Conservation (phyloP, 1,284 basidiomycete genomes). For the Anthracocystis panici-leucophaei region DNA sequence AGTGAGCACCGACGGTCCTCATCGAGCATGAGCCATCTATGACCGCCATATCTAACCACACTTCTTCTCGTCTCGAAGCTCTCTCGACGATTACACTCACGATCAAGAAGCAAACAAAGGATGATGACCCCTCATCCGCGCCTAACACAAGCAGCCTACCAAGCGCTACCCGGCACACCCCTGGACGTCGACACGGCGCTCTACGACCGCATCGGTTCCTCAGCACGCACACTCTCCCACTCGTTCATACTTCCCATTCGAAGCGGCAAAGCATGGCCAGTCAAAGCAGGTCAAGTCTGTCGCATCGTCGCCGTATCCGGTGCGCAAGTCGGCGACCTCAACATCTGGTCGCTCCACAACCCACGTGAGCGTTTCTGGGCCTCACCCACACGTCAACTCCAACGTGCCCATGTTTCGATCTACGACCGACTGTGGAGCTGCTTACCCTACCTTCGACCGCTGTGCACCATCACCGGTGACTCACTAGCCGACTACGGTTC, state of each 20-base stretch:
- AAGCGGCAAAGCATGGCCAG: slow-evolving; percentile 23
- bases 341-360: slow-evolving; percentile 29
- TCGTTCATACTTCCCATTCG: slow-evolving; percentile 20
- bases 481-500: slow-evolving; percentile 19
- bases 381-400: slow-evolving; percentile 34
- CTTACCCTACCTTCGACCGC: slow-evolving; percentile 36
- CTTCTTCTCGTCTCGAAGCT: too few species aligned
- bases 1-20: neutral
- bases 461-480: slow-evolving; percentile 41
- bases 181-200: slow-evolving; percentile 16
- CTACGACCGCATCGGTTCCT: slow-evolving; percentile 18
- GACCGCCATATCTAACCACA: too few species aligned
- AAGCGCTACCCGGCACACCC: slow-evolving; percentile 17
- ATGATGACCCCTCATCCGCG: slow-evolving; percentile 10
- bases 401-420: slow-evolving; percentile 36
- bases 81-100: neutral
- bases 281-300: slow-evolving; percentile 26
- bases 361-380: slow-evolving; percentile 43
- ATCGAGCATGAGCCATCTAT: neutral
- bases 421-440: slow-evolving; percentile 39
- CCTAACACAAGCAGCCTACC: slow-evolving; percentile 21
- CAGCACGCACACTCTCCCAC: neutral
- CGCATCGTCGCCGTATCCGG: slow-evolving; percentile 17
- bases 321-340: slow-evolving; percentile 30
- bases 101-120: neutral